phyloP scores from a whole-genome alignment of 2,329 filamentous ascomycete species.

The Botryotinia convoluta region DNA sequence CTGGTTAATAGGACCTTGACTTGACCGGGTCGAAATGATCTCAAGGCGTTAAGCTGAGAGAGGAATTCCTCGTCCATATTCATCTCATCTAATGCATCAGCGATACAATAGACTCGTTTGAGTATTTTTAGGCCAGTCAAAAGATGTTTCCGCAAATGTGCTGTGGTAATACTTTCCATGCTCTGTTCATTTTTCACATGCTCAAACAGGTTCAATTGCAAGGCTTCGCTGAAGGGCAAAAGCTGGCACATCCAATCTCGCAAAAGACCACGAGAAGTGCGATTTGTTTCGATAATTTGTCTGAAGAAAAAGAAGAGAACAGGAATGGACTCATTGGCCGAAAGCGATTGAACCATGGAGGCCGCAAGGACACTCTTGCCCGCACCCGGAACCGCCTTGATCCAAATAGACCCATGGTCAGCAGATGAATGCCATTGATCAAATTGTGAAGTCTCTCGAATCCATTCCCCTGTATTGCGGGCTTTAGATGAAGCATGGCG shows the following conservation, averaged over 20 bases:
- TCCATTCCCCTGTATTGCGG: constrained; percentile 28
- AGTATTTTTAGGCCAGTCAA: constrained; percentile 25
- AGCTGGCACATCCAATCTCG: constrained; percentile 40
- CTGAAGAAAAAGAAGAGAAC: constrained; percentile 43
- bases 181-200: background rate
- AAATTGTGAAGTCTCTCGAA: constrained; percentile 26
- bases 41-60: constrained; percentile 38
- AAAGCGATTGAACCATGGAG: constrained; percentile 21
- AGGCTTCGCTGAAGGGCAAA: constrained; percentile 29
- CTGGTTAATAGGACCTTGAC: constrained; percentile 47
- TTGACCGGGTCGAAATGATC: constrained; percentile 34
- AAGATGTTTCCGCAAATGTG: constrained; percentile 38
- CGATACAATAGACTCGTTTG: constrained; percentile 43
- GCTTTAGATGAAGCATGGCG: constrained; percentile 27
- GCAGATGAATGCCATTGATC: constrained; percentile 25
- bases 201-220: background rate
- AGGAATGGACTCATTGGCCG: constrained; percentile 18
- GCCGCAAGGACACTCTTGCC: constrained; percentile 46
- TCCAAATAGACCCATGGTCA: constrained; percentile 45
- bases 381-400: constrained; percentile 46
- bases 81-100: constrained; percentile 52
- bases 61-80: constrained; percentile 42
- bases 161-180: constrained; percentile 21
- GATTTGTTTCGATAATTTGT: constrained; percentile 40
- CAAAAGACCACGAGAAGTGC: constrained; percentile 32